phyloP scores from a whole-genome alignment of 257 asterid species.

The Ilex asprella region DNA sequence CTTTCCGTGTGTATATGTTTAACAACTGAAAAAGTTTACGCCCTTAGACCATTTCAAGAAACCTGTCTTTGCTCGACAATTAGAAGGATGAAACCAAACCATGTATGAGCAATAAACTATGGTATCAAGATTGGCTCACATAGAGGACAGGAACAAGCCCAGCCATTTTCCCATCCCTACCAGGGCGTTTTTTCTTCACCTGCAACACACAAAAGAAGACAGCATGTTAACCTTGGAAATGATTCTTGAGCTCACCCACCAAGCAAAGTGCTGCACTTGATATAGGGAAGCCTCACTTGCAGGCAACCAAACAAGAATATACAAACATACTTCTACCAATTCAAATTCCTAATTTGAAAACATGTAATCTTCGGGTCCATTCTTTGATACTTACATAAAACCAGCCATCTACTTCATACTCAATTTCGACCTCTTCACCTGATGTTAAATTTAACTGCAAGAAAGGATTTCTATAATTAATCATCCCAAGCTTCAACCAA shows the following conservation, averaged over 20 bases:
- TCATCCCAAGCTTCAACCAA: conserved; percentile 4
- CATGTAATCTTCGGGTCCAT: no score
- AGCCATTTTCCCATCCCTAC: conserved; percentile 95
- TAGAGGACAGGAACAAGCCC: conserved; percentile 98
- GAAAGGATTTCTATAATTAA: conserved; percentile 15
- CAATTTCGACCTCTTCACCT: conserved; percentile 91
- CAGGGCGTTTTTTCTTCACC: conserved; percentile 96
- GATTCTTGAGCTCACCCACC: not conserved
- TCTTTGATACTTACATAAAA: conserved; percentile 62
- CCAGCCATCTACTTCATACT: conserved; percentile 99
- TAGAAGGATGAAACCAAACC: no score
- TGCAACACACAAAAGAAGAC: conserved; percentile 20
- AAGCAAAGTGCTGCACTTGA: no score
- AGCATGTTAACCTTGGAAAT: not conserved
- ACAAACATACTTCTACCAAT: not conserved
- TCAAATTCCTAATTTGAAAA: conserved; percentile 7
- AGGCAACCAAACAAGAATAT: not conserved
- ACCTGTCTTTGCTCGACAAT: no score
- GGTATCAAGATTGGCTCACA: conserved; percentile 62
- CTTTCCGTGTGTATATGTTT: no score
- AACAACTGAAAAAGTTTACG: no score
- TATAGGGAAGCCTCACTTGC: no score
- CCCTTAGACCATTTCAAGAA: no score
- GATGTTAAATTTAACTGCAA: conserved; percentile 85
- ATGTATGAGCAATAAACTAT: no score